Evolutionary conservation across 441 rosid species (phyloP).

Genomic region (Daphne laureola): DNA sequence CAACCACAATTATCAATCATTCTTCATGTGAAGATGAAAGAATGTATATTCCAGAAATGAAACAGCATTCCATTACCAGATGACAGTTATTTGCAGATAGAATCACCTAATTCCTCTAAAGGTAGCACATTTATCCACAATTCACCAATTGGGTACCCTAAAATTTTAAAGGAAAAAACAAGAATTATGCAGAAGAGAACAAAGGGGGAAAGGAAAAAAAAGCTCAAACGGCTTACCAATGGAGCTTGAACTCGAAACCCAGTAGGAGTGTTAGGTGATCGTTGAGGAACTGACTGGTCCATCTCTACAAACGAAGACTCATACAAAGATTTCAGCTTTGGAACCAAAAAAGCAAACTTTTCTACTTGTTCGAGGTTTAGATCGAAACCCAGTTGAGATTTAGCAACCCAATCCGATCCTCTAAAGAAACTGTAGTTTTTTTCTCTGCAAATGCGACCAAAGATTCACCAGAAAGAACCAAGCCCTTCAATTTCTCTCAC

Average conservation of each 20-base stretch:
- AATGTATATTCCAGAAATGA: too few relatives aligned
- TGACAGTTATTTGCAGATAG: too few relatives aligned
- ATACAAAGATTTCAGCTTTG: slow-evolving; percentile 12
- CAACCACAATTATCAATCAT: too few relatives aligned
- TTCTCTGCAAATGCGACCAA: slow-evolving; percentile 20
- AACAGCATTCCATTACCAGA: too few relatives aligned
- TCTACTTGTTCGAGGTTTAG: slow-evolving; percentile 13
- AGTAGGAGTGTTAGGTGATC: slow-evolving; percentile 45
- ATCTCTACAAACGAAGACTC: slow-evolving; percentile 40
- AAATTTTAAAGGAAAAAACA: slow-evolving; percentile 4
- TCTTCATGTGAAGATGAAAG: too few relatives aligned
- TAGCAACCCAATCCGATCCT: slow-evolving; percentile 24
- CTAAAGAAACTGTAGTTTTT: slow-evolving; percentile 12
- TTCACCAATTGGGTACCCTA: slow-evolving; percentile 10
- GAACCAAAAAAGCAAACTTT: slow-evolving; percentile 2
- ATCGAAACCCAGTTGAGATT: slow-evolving; percentile 32
- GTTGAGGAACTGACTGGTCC: slow-evolving; percentile 55
- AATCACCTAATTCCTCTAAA: slow-evolving; percentile 5
- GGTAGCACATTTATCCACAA: slow-evolving; percentile 13
- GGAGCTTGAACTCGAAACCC: slow-evolving; percentile 85
- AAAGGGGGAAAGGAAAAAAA: slow-evolving; percentile 12
- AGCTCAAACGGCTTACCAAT: slow-evolving; percentile 39
- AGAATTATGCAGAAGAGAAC: slow-evolving; percentile 7
- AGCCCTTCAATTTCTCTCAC: not conserved
- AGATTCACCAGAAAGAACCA: slow-evolving; percentile 15